phyloP scores from a whole-genome alignment of 1,284 basidiomycete genomes.

The Puccinia novopanici region DNA sequence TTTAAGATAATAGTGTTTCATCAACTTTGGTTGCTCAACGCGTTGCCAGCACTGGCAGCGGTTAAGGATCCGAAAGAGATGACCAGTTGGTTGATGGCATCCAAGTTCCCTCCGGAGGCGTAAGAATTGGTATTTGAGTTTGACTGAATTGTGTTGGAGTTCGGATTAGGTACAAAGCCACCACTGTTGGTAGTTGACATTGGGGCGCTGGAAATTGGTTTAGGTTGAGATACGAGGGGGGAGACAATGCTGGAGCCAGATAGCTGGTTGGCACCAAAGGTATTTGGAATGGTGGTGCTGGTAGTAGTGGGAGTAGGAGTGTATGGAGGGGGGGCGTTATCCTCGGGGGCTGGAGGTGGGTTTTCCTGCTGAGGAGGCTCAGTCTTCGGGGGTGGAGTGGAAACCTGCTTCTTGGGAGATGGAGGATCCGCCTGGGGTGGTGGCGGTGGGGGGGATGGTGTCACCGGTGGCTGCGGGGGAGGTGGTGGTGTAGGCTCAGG shows the following conservation, averaged over 20 bases:
- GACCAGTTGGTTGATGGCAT: conserved; percentile 20
- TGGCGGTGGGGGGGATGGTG: not conserved
- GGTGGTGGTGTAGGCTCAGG: conserved; percentile 1
- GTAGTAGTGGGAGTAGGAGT: not conserved
- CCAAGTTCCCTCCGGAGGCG: conserved; percentile 3
- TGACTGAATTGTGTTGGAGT: not conserved
- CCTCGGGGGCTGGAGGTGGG: not conserved
- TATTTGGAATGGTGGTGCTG: not conserved
- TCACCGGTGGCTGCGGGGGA: not conserved
- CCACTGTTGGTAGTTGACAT: not conserved
- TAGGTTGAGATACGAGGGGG: not conserved
- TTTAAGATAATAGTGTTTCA: not conserved
- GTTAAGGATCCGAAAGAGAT: conserved; percentile 21
- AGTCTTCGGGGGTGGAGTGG: not conserved
- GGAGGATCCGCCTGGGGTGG: not conserved
- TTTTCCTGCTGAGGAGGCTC: not conserved
- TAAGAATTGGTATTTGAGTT: not conserved
- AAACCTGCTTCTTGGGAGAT: not conserved
- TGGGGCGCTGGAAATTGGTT: not conserved
- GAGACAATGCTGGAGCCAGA: not conserved
- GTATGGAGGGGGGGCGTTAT: not conserved
- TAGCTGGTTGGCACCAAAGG: not conserved
- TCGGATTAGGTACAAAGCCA: not conserved
- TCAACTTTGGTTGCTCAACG: not conserved
- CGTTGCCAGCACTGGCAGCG: conserved; percentile 31